phyloP scores from a whole-genome alignment of 2,329 filamentous ascomycete species.

The Sclerotinia nivalis region DNA sequence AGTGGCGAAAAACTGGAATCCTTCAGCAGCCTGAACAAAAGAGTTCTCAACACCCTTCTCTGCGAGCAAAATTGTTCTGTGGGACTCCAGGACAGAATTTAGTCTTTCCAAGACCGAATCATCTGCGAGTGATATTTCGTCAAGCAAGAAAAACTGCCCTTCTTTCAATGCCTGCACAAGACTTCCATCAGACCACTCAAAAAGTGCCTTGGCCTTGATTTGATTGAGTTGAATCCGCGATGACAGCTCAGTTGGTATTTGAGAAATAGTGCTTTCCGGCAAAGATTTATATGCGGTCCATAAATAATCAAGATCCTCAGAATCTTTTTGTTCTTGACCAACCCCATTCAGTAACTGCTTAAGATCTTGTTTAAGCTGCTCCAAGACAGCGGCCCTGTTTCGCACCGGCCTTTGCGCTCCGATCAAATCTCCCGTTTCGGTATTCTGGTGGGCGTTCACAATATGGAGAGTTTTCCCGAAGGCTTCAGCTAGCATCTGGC shows the following conservation, averaged over 20 bases:
- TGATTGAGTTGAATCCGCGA: constrained; percentile 49
- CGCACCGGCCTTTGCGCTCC: constrained; percentile 90
- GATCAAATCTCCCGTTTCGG: constrained; percentile 95
- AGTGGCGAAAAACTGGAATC: constrained; percentile 95
- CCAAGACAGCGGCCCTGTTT: constrained; percentile 74
- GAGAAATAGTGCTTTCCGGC: constrained; percentile 50
- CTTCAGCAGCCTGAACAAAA: constrained; percentile 70
- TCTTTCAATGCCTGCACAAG: constrained; percentile 91
- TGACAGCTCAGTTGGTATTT: constrained; percentile 38
- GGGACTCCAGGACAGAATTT: constrained; percentile 93
- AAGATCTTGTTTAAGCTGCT: constrained; percentile 65
- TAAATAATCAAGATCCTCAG: constrained; percentile 60
- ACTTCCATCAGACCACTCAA: constrained; percentile 95
- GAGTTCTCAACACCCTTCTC: constrained; percentile 90
- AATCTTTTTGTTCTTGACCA: constrained; percentile 54
- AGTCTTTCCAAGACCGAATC: constrained; percentile 95
- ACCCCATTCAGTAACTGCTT: constrained; percentile 45
- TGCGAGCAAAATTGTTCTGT: constrained; percentile 81
- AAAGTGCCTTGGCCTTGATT: constrained; percentile 76
- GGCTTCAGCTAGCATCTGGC: constrained; percentile 85
- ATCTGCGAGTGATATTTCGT: constrained; percentile 96
- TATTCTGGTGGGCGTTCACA: constrained; percentile 97
- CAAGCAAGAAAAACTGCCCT: constrained; percentile 88
- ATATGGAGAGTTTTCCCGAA: constrained; percentile 76
- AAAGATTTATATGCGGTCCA: constrained; percentile 46